phyloP scores from a whole-genome alignment of 495 filamentous ascomycete genomes.

The Aspergillus haitiensis region DNA sequence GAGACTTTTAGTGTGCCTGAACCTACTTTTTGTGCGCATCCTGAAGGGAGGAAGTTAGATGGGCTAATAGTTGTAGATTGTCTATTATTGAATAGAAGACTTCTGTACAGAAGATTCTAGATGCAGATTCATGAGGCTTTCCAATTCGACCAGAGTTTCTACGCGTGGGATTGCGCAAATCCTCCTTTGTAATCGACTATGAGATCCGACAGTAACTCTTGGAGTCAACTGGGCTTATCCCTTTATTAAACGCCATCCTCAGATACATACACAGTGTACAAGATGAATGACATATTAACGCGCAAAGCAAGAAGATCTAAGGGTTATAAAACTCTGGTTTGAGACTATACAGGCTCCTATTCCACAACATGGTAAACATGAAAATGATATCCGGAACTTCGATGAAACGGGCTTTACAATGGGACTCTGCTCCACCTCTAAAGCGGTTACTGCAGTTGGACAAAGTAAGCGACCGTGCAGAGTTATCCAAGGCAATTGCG shows the following conservation, averaged over 20 bases:
- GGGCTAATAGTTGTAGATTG: no score
- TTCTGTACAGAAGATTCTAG: no score
- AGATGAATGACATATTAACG: constrained; percentile 10
- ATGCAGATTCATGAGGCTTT: no score
- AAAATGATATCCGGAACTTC: constrained; percentile 26
- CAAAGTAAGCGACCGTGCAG: constrained; percentile 13
- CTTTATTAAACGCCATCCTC: constrained; percentile 12
- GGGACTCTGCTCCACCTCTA: constrained; percentile 12
- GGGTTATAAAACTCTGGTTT: constrained; percentile 17
- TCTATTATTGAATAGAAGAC: no score
- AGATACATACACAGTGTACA: constrained; percentile 15
- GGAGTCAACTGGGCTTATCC: no score
- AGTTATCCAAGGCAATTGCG: constrained; percentile 18
- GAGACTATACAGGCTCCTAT: constrained; percentile 16
- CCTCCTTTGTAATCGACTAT: no score
- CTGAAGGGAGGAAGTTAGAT: no score
- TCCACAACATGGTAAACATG: constrained; percentile 18
- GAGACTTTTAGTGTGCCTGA: no score
- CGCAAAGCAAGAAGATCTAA: constrained; percentile 9
- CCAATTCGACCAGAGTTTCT: no score
- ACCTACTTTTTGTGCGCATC: no score
- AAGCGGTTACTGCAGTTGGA: constrained; percentile 19
- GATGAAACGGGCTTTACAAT: constrained; percentile 24
- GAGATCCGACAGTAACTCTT: no score
- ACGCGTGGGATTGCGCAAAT: no score